Base-by-base conservation (phyloP, 495 filamentous ascomycete species). In the Elasticomyces elasticus region DNA sequence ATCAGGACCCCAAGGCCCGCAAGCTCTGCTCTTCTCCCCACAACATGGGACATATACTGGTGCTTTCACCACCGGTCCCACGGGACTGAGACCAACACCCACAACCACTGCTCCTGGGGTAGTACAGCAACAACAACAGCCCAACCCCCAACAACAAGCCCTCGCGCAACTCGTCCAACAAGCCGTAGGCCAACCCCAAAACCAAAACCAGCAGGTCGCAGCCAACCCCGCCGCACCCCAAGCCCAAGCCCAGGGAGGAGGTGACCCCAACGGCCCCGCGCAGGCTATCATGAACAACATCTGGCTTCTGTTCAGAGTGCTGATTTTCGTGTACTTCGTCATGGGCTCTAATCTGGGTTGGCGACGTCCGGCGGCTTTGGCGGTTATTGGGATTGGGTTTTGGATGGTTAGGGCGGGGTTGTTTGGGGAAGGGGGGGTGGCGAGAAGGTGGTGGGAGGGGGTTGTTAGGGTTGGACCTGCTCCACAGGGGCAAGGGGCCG, bases 251-350 rank as follows among this genome's bases (percentile, higher is more conserved):
- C 31, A 45, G 9, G 35, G 27, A 17, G 49, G 28, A 19, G 44
- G 27, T 19, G 42, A 52, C 3, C 52, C 41, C 11, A 20, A 53
- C 23, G 30, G 44, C 23, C 24, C 45, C 10, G 38, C 72, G 11
- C 37, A 68, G 13, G 69, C 66, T 7, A 23, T 71, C 24, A 60
- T 69, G 0, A 64, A 62, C n/a, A 67, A 76, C 49, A 63, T 92
- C 20, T 94, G 87, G 87, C 75, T 92, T 17, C 69, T 92, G n/a
- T 68, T 87, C 42, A 80, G 87, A 27, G 67, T 95, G 19, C 77
- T 81, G 40, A 76, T 82, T 45, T 87, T 94, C 67, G 79, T 87
- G 31, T 91, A 85, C 72, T 85, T 91, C 56, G 85, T 84, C 17
- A 78, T 80, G 7, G 78, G 80, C n/a, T 78, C 80, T 25, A 78